Evolutionary conservation across 129 eudicot genomes (phyloP).

Genomic region (Ambrosia artemisiifolia): DNA sequence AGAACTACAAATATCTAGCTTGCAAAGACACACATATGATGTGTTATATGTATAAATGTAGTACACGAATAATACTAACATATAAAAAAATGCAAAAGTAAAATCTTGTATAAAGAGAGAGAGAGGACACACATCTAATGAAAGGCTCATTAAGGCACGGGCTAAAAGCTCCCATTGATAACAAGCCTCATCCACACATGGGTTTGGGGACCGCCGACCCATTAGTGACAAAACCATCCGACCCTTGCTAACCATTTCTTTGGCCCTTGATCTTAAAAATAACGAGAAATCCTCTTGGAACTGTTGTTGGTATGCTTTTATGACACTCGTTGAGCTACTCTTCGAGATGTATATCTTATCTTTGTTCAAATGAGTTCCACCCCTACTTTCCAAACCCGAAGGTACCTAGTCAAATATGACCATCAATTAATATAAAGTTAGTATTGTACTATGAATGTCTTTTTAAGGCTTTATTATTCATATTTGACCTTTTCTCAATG

Average conservation of each 20-base stretch:
- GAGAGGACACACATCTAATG: conserved; percentile 32
- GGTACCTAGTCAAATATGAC: conserved; percentile 44
- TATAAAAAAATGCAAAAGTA: too few species aligned
- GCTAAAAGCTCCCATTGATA: conserved; percentile 53
- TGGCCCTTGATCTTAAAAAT: conserved; percentile 50
- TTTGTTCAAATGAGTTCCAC: conserved; percentile 34
- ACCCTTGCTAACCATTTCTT: conserved; percentile 50
- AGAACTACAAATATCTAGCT: too few species aligned
- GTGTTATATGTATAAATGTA: too few species aligned
- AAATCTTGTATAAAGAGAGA: too few species aligned
- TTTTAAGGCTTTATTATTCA: too few species aligned
- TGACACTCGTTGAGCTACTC: conserved; percentile 37
- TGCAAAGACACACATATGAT: too few species aligned
- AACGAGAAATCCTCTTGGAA: conserved; percentile 42
- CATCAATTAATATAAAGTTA: neutral
- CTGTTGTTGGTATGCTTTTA: conserved; percentile 46
- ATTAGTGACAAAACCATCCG: conserved; percentile 55
- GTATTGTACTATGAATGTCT: neutral
- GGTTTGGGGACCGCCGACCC: conserved; percentile 38
- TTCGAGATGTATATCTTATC: conserved; percentile 47
- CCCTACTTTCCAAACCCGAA: conserved; percentile 24
- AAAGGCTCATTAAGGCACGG: conserved; percentile 47
- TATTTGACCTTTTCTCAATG: too few species aligned
- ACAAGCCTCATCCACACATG: conserved; percentile 35
- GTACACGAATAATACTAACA: too few species aligned